A percentile compares a stretch with the other conserved stretches of the same genome.
phyloP scores from a whole-genome alignment of 208 protist genomes.

The Trypanosoma congolense region DNA sequence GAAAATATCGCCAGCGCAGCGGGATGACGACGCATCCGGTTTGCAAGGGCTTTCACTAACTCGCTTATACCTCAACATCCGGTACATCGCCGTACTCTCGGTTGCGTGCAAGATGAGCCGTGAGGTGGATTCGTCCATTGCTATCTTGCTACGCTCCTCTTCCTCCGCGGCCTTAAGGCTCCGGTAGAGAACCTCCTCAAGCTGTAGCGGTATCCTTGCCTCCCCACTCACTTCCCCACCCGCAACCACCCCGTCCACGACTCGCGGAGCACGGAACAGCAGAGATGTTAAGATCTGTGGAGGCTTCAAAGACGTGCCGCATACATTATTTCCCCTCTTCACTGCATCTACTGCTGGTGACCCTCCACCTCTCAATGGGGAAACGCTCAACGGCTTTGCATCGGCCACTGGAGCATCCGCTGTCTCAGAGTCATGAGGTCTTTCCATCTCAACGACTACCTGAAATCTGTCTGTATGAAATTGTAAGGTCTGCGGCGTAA shows the following conservation, averaged over 20 bases:
- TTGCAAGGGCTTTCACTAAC: not conserved
- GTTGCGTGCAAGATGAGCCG: conserved; percentile 10
- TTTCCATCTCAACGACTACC: conserved; percentile 7
- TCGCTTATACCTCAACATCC: not conserved
- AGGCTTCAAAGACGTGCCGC: not conserved
- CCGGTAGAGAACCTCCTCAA: not conserved
- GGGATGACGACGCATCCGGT: not conserved
- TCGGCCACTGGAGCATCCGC: not conserved
- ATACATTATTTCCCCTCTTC: not conserved
- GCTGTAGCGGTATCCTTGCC: no score
- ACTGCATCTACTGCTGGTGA: not conserved
- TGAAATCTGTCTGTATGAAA: conserved; percentile 6
- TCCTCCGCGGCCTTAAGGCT: not conserved
- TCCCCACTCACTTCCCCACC: not conserved
- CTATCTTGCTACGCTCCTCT: not conserved
- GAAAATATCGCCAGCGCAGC: no score
- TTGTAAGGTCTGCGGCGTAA: conserved; percentile 11
- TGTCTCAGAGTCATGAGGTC: not conserved
- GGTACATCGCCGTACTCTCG: not conserved
- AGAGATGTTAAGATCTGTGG: not conserved
- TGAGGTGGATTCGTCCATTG: not conserved
- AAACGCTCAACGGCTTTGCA: not conserved
- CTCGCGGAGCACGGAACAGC: conserved; percentile 1
- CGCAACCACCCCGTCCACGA: not conserved
- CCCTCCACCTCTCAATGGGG: not conserved